These are phyloP conservation scores for Candida manassasensis DNA, from an alignment of 805 yeast species.

Conservation along the genomic window DNA sequence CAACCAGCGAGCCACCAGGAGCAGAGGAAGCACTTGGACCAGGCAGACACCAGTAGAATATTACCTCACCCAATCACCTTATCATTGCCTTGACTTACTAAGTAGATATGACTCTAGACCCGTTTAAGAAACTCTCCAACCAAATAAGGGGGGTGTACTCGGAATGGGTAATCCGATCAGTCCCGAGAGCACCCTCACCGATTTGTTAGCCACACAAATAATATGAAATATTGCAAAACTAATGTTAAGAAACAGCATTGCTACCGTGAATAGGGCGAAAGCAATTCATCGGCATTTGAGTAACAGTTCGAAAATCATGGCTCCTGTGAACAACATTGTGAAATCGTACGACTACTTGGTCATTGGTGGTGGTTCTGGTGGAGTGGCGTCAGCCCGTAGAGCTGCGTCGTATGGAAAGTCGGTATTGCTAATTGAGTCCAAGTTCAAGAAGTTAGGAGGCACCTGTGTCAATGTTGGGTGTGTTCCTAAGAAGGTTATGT, in stretches of 20 bases:
- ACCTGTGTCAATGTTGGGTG: slow-evolving; percentile 99
- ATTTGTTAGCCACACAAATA: no score
- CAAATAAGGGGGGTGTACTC: no score
- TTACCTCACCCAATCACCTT: no score
- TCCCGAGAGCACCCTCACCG: no score
- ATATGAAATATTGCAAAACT: no score
- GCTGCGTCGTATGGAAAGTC: slow-evolving; percentile 94
- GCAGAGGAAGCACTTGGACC: no score
- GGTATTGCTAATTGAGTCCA: slow-evolving; percentile 74
- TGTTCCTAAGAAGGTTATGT: slow-evolving; percentile 98
- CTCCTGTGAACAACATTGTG: slow-evolving; percentile 39
- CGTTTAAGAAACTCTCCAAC: no score
- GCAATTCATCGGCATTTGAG: slow-evolving; percentile 27
- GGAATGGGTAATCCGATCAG: no score
- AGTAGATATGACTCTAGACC: no score
- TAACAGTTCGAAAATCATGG: slow-evolving; percentile 36
- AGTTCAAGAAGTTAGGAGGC: slow-evolving; percentile 73
- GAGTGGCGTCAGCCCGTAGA: slow-evolving; percentile 96
- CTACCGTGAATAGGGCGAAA: slow-evolving; percentile 14
- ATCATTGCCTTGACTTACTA: no score
- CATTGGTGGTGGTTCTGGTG: slow-evolving; percentile 99
- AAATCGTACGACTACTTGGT: slow-evolving; percentile 84
- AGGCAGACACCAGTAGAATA: no score
- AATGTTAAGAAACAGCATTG: slow-evolving; percentile 5
- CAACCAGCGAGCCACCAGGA: no score